A percentile compares a stretch with the other conserved stretches of the same genome.
phyloP scores from a whole-genome alignment of 2,329 filamentous ascomycete species.

The Teratosphaeria destructans region DNA sequence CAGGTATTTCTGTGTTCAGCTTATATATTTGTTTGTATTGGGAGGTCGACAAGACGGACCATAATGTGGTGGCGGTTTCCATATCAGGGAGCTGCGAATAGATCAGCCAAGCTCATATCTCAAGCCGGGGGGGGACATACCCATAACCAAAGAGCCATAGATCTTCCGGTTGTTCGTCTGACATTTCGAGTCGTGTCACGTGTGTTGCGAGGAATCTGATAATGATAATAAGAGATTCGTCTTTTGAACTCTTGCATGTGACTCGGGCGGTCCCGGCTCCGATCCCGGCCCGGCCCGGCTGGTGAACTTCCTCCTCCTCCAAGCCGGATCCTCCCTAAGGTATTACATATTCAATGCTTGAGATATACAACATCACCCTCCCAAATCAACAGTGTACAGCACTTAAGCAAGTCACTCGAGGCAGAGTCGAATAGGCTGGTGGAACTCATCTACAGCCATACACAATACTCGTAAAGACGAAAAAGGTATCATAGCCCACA shows the following conservation, averaged over 20 bases:
- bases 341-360: no score
- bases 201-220: background rate
- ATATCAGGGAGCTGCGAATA: conserved; percentile 70
- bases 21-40: background rate
- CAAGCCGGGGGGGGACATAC: conserved; percentile 39
- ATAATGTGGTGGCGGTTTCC: conserved; percentile 94
- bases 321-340: no score
- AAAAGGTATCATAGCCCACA: background rate
- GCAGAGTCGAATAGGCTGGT: background rate
- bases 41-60: conserved; percentile 44
- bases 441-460: background rate
- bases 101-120: background rate
- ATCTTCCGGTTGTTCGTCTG: conserved; percentile 28
- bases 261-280: background rate
- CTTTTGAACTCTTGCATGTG: background rate
- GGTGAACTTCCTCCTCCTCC: no score
- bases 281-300: background rate
- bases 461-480: background rate
- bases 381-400: no score
- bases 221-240: background rate
- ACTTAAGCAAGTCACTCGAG: no score
- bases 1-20: background rate
- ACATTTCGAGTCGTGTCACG: background rate
- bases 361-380: no score
- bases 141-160: conserved; percentile 98